These are phyloP conservation scores for Posidonia australis DNA, from an alignment of 106 monocot genomes.

Conservation along the genomic window DNA sequence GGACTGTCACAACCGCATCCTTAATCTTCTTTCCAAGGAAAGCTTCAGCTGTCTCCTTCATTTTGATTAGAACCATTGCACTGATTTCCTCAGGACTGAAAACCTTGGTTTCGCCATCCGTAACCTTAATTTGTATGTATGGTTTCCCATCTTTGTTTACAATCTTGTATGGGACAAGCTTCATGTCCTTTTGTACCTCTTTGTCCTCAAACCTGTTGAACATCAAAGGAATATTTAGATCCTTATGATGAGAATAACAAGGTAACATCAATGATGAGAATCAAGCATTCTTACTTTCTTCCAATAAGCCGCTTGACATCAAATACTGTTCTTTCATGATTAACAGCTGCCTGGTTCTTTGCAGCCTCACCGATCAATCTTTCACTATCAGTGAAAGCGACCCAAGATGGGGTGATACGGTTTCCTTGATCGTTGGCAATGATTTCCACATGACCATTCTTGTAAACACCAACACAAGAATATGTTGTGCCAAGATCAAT, in stretches of 20 bases:
- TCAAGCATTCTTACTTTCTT: conserved; percentile 14
- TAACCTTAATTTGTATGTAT: conserved; percentile 31
- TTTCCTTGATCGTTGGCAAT: conserved; percentile 52
- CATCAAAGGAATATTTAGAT: background rate
- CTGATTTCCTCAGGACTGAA: conserved; percentile 52
- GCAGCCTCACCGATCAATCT: conserved; percentile 45
- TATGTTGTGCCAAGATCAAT: conserved; percentile 46
- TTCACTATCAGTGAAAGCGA: conserved; percentile 42
- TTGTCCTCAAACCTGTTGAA: conserved; percentile 33
- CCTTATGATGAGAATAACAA: no score
- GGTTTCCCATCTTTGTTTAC: conserved; percentile 49
- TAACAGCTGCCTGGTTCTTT: conserved; percentile 38
- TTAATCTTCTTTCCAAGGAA: conserved; percentile 35
- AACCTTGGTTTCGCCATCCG: conserved; percentile 29
- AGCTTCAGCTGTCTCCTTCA: conserved; percentile 39
- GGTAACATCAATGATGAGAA: background rate
- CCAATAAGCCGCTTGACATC: conserved; percentile 37
- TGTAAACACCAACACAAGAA: conserved; percentile 45
- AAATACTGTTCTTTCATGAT: conserved; percentile 36
- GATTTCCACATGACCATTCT: conserved; percentile 42
- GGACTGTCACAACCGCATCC: conserved; percentile 42
- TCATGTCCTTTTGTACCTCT: conserved; percentile 40
- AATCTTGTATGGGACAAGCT: conserved; percentile 36
- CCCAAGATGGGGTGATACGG: conserved; percentile 40
- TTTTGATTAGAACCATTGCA: conserved; percentile 42